Base-by-base conservation (phyloP, 2,329 filamentous ascomycete genomes). In the Aspergillus luchuensis region DNA sequence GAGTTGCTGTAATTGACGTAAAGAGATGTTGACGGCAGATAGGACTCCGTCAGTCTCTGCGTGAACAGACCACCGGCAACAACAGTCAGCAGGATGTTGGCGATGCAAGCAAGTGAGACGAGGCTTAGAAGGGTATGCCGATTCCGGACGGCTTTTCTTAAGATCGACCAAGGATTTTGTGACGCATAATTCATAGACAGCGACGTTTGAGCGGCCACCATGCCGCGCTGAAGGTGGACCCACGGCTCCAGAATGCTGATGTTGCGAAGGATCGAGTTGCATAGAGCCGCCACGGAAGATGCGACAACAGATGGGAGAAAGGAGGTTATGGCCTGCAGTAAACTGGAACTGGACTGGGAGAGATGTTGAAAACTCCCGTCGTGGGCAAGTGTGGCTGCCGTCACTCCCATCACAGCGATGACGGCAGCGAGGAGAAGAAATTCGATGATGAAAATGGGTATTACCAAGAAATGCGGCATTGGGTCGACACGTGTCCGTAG, bases 21-120 rank as follows among this genome's bases (percentile, higher is more conserved):
- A 10, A 75, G 57, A 5, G 66, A 61, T 1, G 61, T 25, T 1
- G 71, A 72, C 11, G 69, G 49, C 3, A 73, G 47, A 8, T 60
- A 63, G 4, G 73, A 74, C 2, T 63, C 63, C 8, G 64, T 69
- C 58, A 74, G 36, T 39, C 73, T 57, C 53, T 75, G 73, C 0
- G 68, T 74, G 50, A 75, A 75, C n/a, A 75, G 59, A 2, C 69
- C 73, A 66, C 73, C 73, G 0, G 72, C 68, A 41, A 74, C 71
- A 5, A 72, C 67, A 2, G 71, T 74, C 3, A 75, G 61, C 13
- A 63, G 57, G 48, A 71, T 72, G 28, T 75, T 75, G 4, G 67
- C 57, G 8, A 74, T 59, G 52, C 73, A 75, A 0, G 72, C 70
- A 5, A 74, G 25, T 1, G 73, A 74, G 1, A 75, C 68, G 6